These are phyloP conservation scores for Pelargonium fulgidum DNA, from an alignment of 441 rosid species.

Conservation along the genomic window DNA sequence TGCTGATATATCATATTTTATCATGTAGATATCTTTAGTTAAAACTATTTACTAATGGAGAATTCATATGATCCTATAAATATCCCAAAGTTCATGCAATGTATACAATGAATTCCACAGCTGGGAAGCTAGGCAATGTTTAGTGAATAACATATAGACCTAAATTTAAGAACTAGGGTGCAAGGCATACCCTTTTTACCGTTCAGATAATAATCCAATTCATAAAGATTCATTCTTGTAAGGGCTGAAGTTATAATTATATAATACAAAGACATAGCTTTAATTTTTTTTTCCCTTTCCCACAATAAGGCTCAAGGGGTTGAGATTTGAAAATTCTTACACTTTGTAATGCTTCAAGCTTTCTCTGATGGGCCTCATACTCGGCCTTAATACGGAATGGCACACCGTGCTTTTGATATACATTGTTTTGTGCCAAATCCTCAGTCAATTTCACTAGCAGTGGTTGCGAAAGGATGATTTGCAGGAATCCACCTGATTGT, in stretches of 20 bases:
- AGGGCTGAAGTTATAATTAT: no score
- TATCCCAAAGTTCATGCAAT: not conserved
- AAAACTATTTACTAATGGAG: not conserved
- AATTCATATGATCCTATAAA: not conserved
- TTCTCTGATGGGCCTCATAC: conserved; percentile 82
- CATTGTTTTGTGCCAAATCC: conserved; percentile 85
- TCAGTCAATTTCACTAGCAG: conserved; percentile 75
- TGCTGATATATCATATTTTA: no score
- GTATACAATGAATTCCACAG: not conserved
- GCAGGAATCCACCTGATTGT: conserved; percentile 93
- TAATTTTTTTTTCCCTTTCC: no score
- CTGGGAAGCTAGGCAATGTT: not conserved
- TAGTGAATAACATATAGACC: no score
- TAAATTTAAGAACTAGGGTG: no score
- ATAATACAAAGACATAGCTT: no score
- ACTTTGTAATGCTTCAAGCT: conserved; percentile 71
- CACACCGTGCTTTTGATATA: conserved; percentile 86
- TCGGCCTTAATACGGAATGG: conserved; percentile 88
- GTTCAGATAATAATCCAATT: not conserved
- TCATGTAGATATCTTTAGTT: not conserved
- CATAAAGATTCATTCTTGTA: no score
- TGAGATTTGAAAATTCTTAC: conserved; percentile 29
- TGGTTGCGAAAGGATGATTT: conserved; percentile 95
- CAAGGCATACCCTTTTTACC: no score
- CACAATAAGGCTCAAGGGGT: not conserved